Conservation (phyloP, 2,329 filamentous ascomycete species). For the Pseudogymnoascus sp. region DNA sequence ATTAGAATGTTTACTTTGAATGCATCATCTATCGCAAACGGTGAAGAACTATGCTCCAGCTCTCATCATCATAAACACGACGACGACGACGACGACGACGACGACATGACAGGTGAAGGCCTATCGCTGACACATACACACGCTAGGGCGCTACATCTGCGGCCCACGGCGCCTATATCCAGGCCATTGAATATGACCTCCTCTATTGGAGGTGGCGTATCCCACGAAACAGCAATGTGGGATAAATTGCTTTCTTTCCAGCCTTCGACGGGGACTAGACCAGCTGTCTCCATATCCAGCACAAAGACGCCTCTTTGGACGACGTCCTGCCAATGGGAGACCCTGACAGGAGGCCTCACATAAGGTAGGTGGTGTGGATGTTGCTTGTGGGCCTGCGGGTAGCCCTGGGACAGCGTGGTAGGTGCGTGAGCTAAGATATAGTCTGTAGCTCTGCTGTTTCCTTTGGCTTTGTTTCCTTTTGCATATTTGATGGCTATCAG, state of each 20-base stretch:
- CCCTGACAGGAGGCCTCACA: background rate
- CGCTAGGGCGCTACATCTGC: slow-evolving; percentile 7
- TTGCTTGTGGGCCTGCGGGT: background rate
- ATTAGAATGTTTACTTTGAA: background rate
- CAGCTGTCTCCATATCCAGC: background rate
- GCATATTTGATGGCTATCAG: background rate
- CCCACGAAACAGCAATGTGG: background rate
- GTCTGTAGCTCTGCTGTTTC: slow-evolving; percentile 4
- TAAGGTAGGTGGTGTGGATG: slow-evolving; percentile 1
- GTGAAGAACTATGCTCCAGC: background rate
- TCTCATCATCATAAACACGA: background rate
- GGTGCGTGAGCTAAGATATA: slow-evolving; percentile 4
- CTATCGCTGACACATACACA: background rate
- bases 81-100: too few species aligned
- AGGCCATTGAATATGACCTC: background rate
- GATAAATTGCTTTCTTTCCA: background rate
- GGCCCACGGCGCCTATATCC: background rate
- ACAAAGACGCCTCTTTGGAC: background rate
- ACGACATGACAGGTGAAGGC: background rate
- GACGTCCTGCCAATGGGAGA: background rate
- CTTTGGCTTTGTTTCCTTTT: background rate
- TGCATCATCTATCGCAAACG: background rate
- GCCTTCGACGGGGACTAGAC: background rate
- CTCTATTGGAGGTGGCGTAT: slow-evolving; percentile 1
- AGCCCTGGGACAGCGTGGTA: background rate